A percentile compares a stretch with the other conserved stretches of the same genome.
Evolutionary conservation across 768 basidiomycete genomes (phyloP).

Genomic region (Steccherinum ochraceum): DNA sequence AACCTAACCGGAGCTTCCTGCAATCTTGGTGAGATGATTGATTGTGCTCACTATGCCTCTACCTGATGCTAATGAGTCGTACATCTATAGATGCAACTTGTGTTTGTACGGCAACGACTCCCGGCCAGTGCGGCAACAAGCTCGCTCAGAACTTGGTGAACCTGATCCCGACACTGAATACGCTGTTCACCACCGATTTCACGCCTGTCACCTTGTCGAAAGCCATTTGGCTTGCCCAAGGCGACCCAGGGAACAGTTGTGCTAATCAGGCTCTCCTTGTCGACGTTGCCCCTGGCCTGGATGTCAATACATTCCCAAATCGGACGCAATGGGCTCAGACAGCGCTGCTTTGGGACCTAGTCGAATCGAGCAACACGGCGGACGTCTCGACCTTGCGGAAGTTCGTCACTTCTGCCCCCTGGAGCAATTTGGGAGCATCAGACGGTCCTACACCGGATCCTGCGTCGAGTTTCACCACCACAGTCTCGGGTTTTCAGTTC

Average conservation of each 20-base stretch:
- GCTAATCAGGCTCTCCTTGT: slow-evolving; percentile 46
- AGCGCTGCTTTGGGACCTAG: slow-evolving; percentile 54
- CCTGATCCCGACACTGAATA: slow-evolving; percentile 44
- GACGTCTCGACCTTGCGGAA: slow-evolving; percentile 33
- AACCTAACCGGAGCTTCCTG: slow-evolving; percentile 46
- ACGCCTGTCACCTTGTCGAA: slow-evolving; percentile 37
- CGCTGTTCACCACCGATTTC: slow-evolving; percentile 39
- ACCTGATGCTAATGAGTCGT: slow-evolving; percentile 4
- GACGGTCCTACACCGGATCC: slow-evolving; percentile 35
- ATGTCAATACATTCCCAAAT: slow-evolving; percentile 34
- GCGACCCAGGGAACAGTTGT: slow-evolving; percentile 38
- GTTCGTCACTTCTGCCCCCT: slow-evolving; percentile 44
- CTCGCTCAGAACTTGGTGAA: slow-evolving; percentile 47
- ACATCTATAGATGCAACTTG: slow-evolving; percentile 54
- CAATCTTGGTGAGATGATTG: slow-evolving; percentile 43
- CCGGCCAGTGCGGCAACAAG: slow-evolving; percentile 37
- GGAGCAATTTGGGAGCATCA: slow-evolving; percentile 30
- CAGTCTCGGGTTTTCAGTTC: slow-evolving; percentile 46
- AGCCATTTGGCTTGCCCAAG: slow-evolving; percentile 46
- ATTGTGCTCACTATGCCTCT: not conserved
- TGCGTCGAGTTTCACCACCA: slow-evolving; percentile 32
- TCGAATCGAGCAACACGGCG: slow-evolving; percentile 41
- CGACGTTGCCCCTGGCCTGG: slow-evolving; percentile 44
- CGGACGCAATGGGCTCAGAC: slow-evolving; percentile 53
- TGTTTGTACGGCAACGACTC: slow-evolving; percentile 42